Conservation (phyloP, 2,329 filamentous ascomycete species). For the Domatiomyces catenatus region DNA sequence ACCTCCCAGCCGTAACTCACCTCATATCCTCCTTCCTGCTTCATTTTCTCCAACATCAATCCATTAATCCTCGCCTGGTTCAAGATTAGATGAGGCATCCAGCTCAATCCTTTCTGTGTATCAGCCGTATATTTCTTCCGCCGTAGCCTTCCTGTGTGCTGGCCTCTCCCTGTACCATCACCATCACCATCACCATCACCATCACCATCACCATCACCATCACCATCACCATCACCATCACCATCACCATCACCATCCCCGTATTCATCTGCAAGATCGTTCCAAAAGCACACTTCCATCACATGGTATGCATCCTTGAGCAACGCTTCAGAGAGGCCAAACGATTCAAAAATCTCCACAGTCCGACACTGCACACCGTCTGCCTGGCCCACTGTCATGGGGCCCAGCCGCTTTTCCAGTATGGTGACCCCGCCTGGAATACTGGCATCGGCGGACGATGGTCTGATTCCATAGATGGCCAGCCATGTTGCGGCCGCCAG, state of each 20-base stretch:
- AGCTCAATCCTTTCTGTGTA: conserved; percentile 37
- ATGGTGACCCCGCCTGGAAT: conserved; percentile 22
- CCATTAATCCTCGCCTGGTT: conserved; percentile 42
- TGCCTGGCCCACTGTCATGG: conserved; percentile 44
- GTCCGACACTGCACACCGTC: conserved; percentile 48
- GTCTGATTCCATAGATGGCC: conserved; percentile 36
- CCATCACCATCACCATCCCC: conserved; percentile 7
- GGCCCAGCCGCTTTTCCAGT: conserved; percentile 41
- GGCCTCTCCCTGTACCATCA: conserved; percentile 1
- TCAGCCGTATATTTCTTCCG: conserved; percentile 38
- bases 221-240: conserved; percentile 5
- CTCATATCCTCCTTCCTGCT: conserved; percentile 25
- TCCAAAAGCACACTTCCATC: conserved; percentile 44
- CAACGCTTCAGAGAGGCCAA: conserved; percentile 39
- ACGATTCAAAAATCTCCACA: conserved; percentile 47
- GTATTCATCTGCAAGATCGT: conserved; percentile 20
- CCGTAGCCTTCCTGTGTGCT: conserved; percentile 25
- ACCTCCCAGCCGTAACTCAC: conserved; percentile 44
- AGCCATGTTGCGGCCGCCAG: conserved; percentile 48
- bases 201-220: conserved; percentile 5
- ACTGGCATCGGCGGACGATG: neutral
- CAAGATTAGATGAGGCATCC: conserved; percentile 42
- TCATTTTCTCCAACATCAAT: conserved; percentile 38
- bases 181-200: conserved; percentile 5
- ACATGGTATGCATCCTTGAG: conserved; percentile 44